Base-by-base conservation (phyloP, 2,329 filamentous ascomycete species). In the Fusarium buxicola region DNA sequence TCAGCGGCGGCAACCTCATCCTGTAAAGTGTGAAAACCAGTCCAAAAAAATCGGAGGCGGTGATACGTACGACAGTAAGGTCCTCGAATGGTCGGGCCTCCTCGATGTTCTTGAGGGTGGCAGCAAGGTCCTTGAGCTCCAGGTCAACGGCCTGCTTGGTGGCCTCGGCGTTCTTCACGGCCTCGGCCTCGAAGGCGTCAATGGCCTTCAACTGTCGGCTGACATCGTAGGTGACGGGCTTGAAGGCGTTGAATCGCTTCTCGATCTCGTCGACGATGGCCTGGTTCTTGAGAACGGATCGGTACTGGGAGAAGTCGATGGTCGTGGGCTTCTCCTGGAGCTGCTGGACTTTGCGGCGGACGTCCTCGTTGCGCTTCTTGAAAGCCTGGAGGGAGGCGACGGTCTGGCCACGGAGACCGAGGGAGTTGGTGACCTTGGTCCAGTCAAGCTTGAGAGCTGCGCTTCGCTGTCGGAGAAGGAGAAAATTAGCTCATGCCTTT, bases 291-390 rank as follows among this genome's bases (percentile, higher is more conserved):
- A 99, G 89, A 72, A 91, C 76, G 76, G 85, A 84, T 81, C 94
- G 93, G 91, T 98, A 99, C 81, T 94, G 87, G 71, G 87, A 80
- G 82, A 99, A 98, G 86, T 99, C 93, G 82, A 99, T 88, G 58
- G 87, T 87, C 75, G 92, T 92, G 68, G 94, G 84, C 78, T 91
- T 89, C 81, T 97, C 92, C 66, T 87, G 89, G 58, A 99, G 92
- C 64, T 87, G 74, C 80, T 91, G 88, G 63, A 99, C 86, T 83
- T 94, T 94, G 84, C 95, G 94, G 82, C 94, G 94, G 77, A 92
- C 94, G 79, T 97, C 94, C 78, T 99, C 95, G 86, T 98, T 97
- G 84, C 95, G 94, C 89, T 97, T 95, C 89, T 99, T 99, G 90
- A 99, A 99, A 69, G 92, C 87, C 79, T 94, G 90, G 63, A 99